These are phyloP conservation scores for Pythium diclinum DNA, from an alignment of 352 stramenopile species.

Conservation along the genomic window DNA sequence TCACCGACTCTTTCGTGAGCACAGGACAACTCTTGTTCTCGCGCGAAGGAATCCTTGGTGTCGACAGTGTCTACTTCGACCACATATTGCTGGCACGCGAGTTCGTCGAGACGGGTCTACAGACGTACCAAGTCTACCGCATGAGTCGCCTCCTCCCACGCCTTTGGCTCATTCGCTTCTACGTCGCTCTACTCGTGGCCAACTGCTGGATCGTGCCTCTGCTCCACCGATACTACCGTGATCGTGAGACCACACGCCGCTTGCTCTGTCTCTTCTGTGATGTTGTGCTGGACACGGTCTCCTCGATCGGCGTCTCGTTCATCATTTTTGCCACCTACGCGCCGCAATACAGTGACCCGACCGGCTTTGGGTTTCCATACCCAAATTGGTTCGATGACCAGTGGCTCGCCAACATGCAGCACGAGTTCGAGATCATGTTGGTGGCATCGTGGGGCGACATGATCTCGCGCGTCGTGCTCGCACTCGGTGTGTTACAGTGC, in stretches of 20 bases:
- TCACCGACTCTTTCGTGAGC: background rate
- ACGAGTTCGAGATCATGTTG: constrained; percentile 19
- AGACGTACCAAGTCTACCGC: constrained; percentile 7
- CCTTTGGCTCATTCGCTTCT: constrained; percentile 20
- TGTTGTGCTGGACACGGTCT: constrained; percentile 8
- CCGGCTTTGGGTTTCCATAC: background rate
- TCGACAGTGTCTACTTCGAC: constrained; percentile 7
- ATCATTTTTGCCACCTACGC: constrained; percentile 4
- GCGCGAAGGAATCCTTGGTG: background rate
- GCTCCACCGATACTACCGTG: background rate
- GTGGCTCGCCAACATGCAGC: constrained; percentile 2
- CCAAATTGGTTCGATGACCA: constrained; percentile 5
- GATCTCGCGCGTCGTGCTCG: background rate
- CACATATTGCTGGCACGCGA: background rate
- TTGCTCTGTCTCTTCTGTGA: constrained; percentile 4
- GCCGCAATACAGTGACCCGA: constrained; percentile 4
- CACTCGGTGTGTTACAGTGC: background rate
- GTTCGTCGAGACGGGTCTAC: constrained; percentile 3
- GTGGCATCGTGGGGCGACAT: constrained; percentile 12
- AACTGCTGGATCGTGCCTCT: constrained; percentile 14
- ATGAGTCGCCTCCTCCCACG: constrained; percentile 3
- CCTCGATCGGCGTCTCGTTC: constrained; percentile 10
- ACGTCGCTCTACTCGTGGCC: constrained; percentile 7
- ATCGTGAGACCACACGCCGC: background rate
- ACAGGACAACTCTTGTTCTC: background rate